Base-by-base conservation (phyloP, 345 rosid genomes). In the Euclidium syriacum region DNA sequence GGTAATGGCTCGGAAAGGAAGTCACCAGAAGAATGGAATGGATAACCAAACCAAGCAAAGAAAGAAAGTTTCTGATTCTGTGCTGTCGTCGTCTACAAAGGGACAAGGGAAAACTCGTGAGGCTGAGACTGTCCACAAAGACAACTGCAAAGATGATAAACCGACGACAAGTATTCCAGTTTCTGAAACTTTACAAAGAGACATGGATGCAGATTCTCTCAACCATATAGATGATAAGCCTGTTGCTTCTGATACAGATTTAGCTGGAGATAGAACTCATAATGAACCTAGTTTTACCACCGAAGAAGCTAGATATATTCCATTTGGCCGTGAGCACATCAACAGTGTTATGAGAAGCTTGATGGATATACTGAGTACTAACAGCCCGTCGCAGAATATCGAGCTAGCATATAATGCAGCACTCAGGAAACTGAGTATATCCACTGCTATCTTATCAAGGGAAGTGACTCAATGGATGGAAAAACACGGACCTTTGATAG, bases 1-100 rank as follows among this genome's bases (percentile, higher is more conserved):
- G 27, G 30, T 41, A 26, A 91, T 91, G 98, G 95, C 98, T 70
- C 88, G 96, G 35, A 86, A 84, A 78, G 79, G 86, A 60, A 91
- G 74, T 68, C 89, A 84, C 17, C 96, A 77, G 77, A 86, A 79
- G 82, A 83, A 83, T 80, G 91, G 90, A 52, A 52, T 84, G 56
- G 81, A 81, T 62, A 79, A 68, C 52, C 78, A 80, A 38, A 39
- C 79, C 27, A 74, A 82, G 55, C 83, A 64, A 50, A 76, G 47
- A 62, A 79, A 71, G 67, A 88, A 58, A 65, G 77, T 77, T 62
- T 52, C 79, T 38, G 86, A 79, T 27, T 75, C 82, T 26, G n/a
- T 65, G 27, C 58, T 70, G 0, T 75, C 75, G 27, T 55, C 72
- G 0, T 75, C 75, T 62, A 41, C 23, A 36, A 81, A 80, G 26